Evolutionary conservation across 2,329 filamentous ascomycete species (phyloP).

Genomic region (Penicillium sp.): DNA sequence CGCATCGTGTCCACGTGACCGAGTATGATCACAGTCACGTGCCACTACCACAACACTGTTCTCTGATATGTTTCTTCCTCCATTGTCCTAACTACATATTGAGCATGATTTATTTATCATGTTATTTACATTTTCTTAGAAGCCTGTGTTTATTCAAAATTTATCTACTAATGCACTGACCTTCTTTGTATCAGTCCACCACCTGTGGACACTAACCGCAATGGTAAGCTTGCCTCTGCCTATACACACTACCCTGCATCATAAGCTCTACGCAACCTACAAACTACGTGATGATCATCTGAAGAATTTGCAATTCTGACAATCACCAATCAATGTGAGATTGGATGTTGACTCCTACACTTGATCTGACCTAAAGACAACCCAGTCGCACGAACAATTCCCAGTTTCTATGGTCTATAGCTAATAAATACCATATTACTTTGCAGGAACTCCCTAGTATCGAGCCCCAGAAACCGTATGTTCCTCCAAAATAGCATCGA

Average conservation of each 20-base stretch:
- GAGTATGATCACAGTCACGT: too few species aligned
- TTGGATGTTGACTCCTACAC: conserved; percentile 48
- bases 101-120: background rate
- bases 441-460: conserved; percentile 17
- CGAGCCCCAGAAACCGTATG: conserved; percentile 38
- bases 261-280: conserved; percentile 7
- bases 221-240: background rate
- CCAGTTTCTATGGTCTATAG: conserved; percentile 7
- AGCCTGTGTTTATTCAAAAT: background rate
- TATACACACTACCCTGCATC: background rate
- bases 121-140: background rate
- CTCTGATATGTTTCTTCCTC: background rate
- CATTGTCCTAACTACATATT: background rate
- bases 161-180: background rate
- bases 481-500: conserved; percentile 52
- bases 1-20: background rate
- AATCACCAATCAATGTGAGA: conserved; percentile 42
- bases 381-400: background rate
- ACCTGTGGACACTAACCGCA: background rate
- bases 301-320: conserved; percentile 49
- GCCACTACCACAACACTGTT: too few species aligned
- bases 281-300: conserved; percentile 37
- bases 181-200: background rate
- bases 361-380: conserved; percentile 41
- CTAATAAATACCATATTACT: conserved; percentile 12